Conservation (phyloP, 139 green algal species). For the Tetradesmus lagerheimii region DNA sequence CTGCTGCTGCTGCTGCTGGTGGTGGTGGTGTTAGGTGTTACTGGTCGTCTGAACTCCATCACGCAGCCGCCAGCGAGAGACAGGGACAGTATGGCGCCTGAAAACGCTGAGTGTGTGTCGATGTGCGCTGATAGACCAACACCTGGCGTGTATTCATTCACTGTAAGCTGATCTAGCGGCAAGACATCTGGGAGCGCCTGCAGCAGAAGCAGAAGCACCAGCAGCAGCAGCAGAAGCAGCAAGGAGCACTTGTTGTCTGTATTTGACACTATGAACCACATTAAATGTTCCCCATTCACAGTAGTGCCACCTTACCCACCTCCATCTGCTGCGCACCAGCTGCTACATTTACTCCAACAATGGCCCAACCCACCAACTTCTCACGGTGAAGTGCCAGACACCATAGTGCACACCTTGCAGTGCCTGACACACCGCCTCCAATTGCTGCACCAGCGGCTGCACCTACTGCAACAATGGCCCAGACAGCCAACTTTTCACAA, state of each 20-base stretch:
- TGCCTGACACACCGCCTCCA: too few relatives aligned
- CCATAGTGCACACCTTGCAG: not conserved
- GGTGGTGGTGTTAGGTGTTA: constrained; percentile 17
- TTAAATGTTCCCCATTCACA: too few relatives aligned
- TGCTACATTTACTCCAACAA: too few relatives aligned
- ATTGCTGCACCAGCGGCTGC: not conserved
- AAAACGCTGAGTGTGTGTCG: constrained; percentile 96
- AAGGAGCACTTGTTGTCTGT: too few relatives aligned
- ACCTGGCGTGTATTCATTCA: constrained; percentile 95
- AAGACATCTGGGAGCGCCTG: constrained; percentile 20
- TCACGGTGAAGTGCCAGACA: not conserved
- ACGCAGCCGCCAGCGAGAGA: constrained; percentile 78
- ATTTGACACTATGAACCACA: too few relatives aligned
- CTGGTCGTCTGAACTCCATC: constrained; percentile 89
- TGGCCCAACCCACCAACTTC: too few relatives aligned
- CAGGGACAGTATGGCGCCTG: constrained; percentile 87
- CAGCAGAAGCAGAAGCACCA: not conserved
- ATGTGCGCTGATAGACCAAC: constrained; percentile 95
- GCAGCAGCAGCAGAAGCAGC: not conserved
- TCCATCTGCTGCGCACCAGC: too few relatives aligned
- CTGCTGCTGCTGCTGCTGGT: constrained; percentile 22
- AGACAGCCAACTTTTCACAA: too few relatives aligned
- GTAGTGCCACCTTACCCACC: too few relatives aligned
- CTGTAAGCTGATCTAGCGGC: constrained; percentile 80
- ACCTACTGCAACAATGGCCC: constrained; percentile 13